These are phyloP conservation scores for Luffa acutangula DNA, from an alignment of 306 rosid genomes.

Conservation along the genomic window DNA sequence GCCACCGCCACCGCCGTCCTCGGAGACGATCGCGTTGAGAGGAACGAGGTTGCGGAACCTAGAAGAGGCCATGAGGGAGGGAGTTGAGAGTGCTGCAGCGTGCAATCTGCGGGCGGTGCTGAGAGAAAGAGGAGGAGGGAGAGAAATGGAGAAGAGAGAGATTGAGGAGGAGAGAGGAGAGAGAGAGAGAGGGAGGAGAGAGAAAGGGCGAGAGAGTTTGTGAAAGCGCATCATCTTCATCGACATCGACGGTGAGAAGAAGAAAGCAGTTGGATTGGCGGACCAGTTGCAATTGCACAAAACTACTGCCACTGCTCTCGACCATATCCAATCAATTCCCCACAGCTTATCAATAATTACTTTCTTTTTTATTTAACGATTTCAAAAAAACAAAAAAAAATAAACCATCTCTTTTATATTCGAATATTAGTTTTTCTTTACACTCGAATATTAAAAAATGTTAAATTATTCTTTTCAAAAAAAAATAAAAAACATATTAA, in stretches of 20 bases:
- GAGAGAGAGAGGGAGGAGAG: constrained; percentile 30
- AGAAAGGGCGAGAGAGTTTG: constrained; percentile 43
- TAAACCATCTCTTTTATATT: no score
- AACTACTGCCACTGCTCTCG: background rate
- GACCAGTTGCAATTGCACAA: background rate
- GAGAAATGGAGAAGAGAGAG: constrained; percentile 29
- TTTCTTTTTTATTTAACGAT: no score
- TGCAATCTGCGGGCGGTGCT: constrained; percentile 13
- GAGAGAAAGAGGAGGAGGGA: constrained; percentile 20
- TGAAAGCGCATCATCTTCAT: constrained; percentile 42
- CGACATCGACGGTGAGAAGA: constrained; percentile 3
- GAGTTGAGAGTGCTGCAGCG: constrained; percentile 5
- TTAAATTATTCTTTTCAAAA: no score
- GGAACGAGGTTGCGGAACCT: constrained; percentile 42
- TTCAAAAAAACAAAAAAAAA: no score
- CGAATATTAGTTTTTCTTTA: no score
- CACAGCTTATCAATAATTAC: no score
- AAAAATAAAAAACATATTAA: no score
- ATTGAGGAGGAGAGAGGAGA: constrained; percentile 18
- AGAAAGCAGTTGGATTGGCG: background rate
- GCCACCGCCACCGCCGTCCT: constrained; percentile 36
- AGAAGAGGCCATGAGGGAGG: constrained; percentile 36
- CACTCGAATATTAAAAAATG: no score
- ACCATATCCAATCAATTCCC: background rate
- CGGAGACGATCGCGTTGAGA: constrained; percentile 22